phyloP scores from a whole-genome alignment of 1,284 basidiomycete species.

The Lentinus polychrous region DNA sequence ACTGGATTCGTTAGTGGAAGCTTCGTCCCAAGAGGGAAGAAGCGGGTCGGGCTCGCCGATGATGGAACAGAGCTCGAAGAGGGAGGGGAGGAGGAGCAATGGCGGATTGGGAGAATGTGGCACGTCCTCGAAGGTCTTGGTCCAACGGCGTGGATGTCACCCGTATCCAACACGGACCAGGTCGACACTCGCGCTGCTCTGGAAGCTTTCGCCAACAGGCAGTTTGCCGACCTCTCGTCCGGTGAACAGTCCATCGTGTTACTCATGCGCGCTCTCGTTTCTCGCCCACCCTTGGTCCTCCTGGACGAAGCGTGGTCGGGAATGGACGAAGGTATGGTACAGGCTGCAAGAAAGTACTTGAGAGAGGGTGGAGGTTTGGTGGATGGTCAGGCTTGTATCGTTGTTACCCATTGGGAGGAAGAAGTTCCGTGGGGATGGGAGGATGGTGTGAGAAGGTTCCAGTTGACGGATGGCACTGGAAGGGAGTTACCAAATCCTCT shows the following conservation, averaged over 20 bases:
- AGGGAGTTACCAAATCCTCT: conserved; percentile 7
- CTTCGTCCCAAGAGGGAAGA: conserved; percentile 50
- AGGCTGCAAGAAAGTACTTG: conserved; percentile 56
- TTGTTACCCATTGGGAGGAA: conserved; percentile 85
- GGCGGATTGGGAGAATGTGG: conserved; percentile 42
- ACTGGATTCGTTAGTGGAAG: conserved; percentile 56
- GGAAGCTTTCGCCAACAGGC: conserved; percentile 34
- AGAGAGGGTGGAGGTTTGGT: conserved; percentile 36
- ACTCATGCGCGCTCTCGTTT: conserved; percentile 80
- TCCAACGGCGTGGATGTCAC: conserved; percentile 40
- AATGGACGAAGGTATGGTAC: conserved; percentile 77
- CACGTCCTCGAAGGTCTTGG: conserved; percentile 61
- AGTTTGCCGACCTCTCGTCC: conserved; percentile 56
- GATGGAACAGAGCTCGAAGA: conserved; percentile 21
- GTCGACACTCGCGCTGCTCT: conserved; percentile 12
- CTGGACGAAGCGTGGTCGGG: conserved; percentile 90
- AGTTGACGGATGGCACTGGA: conserved; percentile 32
- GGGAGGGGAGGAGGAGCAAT: conserved; percentile 28
- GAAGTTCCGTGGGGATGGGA: conserved; percentile 70
- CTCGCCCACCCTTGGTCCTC: conserved; percentile 61
- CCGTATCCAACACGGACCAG: neutral
- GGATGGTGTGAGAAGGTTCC: conserved; percentile 40
- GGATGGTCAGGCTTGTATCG: conserved; percentile 66
- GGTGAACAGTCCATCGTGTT: conserved; percentile 77
- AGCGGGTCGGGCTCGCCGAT: conserved; percentile 38